Conservation (phyloP, 768 basidiomycete species). For the Lanmaoa pseudosensibilis region DNA sequence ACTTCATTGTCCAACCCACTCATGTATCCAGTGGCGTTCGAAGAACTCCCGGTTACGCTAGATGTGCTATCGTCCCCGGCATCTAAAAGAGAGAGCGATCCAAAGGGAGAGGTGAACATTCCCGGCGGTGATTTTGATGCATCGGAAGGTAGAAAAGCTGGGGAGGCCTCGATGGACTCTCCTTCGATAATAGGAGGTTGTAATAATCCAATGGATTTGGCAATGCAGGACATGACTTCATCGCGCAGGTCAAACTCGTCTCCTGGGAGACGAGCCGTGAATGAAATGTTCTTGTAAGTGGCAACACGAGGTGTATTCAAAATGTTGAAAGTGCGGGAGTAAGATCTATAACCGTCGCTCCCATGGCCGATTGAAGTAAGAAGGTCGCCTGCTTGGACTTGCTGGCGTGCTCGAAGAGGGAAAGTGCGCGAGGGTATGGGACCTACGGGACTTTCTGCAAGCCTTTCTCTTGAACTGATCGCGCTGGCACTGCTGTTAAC, state of each 20-base stretch:
- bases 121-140: slow-evolving; percentile 35
- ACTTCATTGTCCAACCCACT: slow-evolving; percentile 93
- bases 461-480: slow-evolving; percentile 22
- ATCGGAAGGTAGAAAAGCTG: slow-evolving; percentile 53
- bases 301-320: slow-evolving; percentile 50
- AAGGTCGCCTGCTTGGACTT: slow-evolving; percentile 77
- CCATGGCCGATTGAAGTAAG: slow-evolving; percentile 54
- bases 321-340: slow-evolving; percentile 49
- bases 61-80: slow-evolving; percentile 66
- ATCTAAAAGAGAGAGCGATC: slow-evolving; percentile 71
- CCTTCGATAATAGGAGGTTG: slow-evolving; percentile 78
- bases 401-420: slow-evolving; percentile 40
- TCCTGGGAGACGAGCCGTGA: slow-evolving; percentile 33
- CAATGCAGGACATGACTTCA: slow-evolving; percentile 96
- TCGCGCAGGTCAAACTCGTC: slow-evolving; percentile 94
- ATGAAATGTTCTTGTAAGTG: slow-evolving; percentile 27
- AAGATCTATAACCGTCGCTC: slow-evolving; percentile 46
- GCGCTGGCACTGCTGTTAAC: slow-evolving; percentile 12
- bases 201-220: slow-evolving; percentile 92
- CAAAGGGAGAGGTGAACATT: slow-evolving; percentile 64
- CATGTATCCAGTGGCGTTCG: slow-evolving; percentile 54
- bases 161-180: slow-evolving; percentile 67
- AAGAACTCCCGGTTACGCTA: slow-evolving; percentile 61
- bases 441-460: slow-evolving; percentile 26
- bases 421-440: slow-evolving; percentile 22